These are phyloP conservation scores for Picocystis sp. DNA, from an alignment of 163 green algal species.

Conservation along the genomic window DNA sequence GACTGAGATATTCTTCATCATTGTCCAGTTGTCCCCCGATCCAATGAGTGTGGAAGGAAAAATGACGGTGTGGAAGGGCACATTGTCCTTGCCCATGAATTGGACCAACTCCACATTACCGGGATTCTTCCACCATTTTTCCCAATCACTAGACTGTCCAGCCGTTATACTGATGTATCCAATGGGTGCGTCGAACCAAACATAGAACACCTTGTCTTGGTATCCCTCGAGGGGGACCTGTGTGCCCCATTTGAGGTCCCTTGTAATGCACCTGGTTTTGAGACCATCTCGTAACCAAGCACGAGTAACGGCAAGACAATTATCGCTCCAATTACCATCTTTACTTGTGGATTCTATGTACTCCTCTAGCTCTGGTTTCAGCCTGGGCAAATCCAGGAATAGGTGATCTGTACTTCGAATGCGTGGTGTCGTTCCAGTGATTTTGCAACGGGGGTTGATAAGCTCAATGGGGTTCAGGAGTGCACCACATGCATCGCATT, in stretches of 20 bases:
- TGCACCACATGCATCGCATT: constrained; percentile 84
- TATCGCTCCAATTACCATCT: constrained; percentile 70
- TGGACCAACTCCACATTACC: constrained; percentile 92
- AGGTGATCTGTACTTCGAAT: constrained; percentile 59
- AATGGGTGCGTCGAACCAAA: constrained; percentile 96
- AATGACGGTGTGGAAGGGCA: constrained; percentile 97
- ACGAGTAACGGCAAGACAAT: constrained; percentile 62
- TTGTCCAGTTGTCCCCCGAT: constrained; percentile 69
- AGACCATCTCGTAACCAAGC: constrained; percentile 90
- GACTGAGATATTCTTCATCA: constrained; percentile 87
- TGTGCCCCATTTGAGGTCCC: constrained; percentile 91
- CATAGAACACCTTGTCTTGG: constrained; percentile 93
- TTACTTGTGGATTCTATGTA: constrained; percentile 49
- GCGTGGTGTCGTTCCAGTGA: constrained; percentile 40
- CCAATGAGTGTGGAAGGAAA: constrained; percentile 80
- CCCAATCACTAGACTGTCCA: constrained; percentile 68
- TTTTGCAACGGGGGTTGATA: constrained; percentile 67
- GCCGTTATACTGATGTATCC: constrained; percentile 97
- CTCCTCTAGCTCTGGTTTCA: constrained; percentile 22
- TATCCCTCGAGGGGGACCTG: constrained; percentile 72
- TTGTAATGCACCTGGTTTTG: constrained; percentile 88
- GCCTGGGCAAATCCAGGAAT: constrained; percentile 80
- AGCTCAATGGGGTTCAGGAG: constrained; percentile 94
- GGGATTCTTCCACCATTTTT: constrained; percentile 27
- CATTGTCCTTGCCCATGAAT: constrained; percentile 99